phyloP scores from a whole-genome alignment of 805 yeast species.

The Metschnikowia picachoensis region DNA sequence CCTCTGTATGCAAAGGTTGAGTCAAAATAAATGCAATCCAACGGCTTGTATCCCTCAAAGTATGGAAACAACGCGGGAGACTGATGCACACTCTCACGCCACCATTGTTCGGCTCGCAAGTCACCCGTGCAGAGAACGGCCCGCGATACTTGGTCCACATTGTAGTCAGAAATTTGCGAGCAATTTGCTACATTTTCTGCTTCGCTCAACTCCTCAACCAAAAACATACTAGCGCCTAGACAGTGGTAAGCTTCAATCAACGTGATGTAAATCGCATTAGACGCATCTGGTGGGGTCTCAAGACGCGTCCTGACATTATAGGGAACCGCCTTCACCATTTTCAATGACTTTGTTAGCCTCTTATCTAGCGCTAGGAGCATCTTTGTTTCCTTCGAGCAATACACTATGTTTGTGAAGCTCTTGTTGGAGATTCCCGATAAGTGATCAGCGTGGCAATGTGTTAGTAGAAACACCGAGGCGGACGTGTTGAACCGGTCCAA shows the following conservation, averaged over 20 bases:
- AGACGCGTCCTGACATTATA: conserved; percentile 19
- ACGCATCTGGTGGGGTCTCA: conserved; percentile 16
- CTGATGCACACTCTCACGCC: conserved; percentile 36
- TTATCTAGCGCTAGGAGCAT: conserved; percentile 20
- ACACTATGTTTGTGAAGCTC: conserved; percentile 39
- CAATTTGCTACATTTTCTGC: neutral
- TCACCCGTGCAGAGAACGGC: conserved; percentile 56
- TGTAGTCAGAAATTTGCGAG: neutral
- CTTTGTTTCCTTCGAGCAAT: conserved; percentile 45
- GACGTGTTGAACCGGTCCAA: conserved; percentile 31
- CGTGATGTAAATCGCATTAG: conserved; percentile 30
- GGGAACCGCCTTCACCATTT: conserved; percentile 18
- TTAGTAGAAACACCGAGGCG: conserved; percentile 31
- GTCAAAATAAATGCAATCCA: conserved; percentile 51
- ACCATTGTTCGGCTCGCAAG: conserved; percentile 52
- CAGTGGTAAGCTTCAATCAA: conserved; percentile 54
- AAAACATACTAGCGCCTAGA: conserved; percentile 55
- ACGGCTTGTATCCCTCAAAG: conserved; percentile 23
- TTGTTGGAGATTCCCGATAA: conserved; percentile 42
- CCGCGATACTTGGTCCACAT: neutral
- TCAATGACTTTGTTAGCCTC: conserved; percentile 17
- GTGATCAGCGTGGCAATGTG: conserved; percentile 58
- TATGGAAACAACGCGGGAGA: conserved; percentile 44
- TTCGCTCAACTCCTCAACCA: conserved; percentile 32
- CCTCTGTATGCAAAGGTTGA: conserved; percentile 49